Conservation (phyloP, 805 yeast genomes). For the Jamesozyma piceae region DNA sequence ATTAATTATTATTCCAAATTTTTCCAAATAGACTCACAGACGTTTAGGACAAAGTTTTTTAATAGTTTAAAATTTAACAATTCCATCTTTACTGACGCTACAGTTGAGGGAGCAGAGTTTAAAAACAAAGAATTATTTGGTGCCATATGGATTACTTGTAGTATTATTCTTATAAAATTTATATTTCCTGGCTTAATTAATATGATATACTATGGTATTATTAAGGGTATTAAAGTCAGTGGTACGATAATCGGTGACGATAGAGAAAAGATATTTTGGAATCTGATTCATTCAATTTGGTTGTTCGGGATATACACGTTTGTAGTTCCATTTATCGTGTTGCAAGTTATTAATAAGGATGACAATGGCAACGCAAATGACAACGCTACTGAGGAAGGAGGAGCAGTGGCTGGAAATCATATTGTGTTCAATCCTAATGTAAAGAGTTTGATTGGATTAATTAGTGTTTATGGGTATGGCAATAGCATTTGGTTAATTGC, state of each 20-base stretch:
- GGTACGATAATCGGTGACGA: conserved; percentile 29
- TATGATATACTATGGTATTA: conserved; percentile 47
- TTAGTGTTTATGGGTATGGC: conserved; percentile 79
- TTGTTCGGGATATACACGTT: conserved; percentile 71
- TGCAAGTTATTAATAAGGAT: conserved; percentile 46
- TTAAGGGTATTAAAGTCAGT: conserved; percentile 28
- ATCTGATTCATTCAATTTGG: conserved; percentile 58
- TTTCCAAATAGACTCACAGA: conserved; percentile 15
- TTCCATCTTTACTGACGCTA: conserved; percentile 25
- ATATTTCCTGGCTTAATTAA: conserved; percentile 56
- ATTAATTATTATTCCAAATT: conserved; percentile 21
- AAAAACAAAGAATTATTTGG: conserved; percentile 67
- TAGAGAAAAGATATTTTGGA: conserved; percentile 50
- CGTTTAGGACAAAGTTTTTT: conserved; percentile 9
- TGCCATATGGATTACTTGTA: conserved; percentile 82
- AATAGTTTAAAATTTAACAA: conserved; percentile 8
- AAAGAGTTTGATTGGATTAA: conserved; percentile 32
- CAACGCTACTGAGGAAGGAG: conserved; percentile 22
- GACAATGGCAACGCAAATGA: conserved; percentile 12
- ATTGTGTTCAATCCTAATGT: neutral
- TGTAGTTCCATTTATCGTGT: conserved; percentile 43
- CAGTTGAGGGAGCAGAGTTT: conserved; percentile 18
- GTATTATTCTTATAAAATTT: conserved; percentile 65
- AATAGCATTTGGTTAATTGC: conserved; percentile 82
- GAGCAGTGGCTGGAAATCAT: neutral